These are phyloP conservation scores for Daldinia sp. DNA, from an alignment of 2,329 filamentous ascomycete genomes.

Conservation along the genomic window DNA sequence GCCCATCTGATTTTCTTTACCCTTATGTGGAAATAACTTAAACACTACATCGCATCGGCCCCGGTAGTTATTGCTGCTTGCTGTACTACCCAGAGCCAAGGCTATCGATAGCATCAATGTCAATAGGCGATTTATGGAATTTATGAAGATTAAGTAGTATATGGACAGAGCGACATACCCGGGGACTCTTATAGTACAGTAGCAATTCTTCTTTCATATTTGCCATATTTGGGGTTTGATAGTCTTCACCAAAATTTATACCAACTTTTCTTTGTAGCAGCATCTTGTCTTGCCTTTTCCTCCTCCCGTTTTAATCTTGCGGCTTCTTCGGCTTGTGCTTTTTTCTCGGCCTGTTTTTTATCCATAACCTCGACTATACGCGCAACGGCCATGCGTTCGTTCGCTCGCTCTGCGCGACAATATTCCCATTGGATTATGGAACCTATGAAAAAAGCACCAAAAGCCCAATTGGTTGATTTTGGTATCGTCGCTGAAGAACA, in stretches of 20 bases:
- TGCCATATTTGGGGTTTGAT: slow-evolving; percentile 8
- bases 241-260: slow-evolving; percentile 67
- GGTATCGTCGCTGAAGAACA: slow-evolving; percentile 65
- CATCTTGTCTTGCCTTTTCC: slow-evolving; percentile 53
- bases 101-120: slow-evolving; percentile 7
- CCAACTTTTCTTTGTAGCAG: slow-evolving; percentile 58
- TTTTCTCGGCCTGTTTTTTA: slow-evolving; percentile 74
- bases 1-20: slow-evolving; percentile 16
- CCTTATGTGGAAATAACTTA: background rate
- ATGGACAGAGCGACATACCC: slow-evolving; percentile 39
- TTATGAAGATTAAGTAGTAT: slow-evolving; percentile 18
- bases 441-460: slow-evolving; percentile 77
- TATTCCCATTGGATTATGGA: slow-evolving; percentile 84
- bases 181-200: slow-evolving; percentile 28
- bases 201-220: slow-evolving; percentile 3
- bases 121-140: slow-evolving; percentile 20
- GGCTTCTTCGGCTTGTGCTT: slow-evolving; percentile 55
- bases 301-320: slow-evolving; percentile 59
- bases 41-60: slow-evolving; percentile 12
- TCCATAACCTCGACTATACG: slow-evolving; percentile 86
- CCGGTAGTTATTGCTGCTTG: background rate
- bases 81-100: slow-evolving; percentile 1
- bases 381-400: slow-evolving; percentile 86
- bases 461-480: slow-evolving; percentile 85
- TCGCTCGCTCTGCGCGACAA: slow-evolving; percentile 79